These are phyloP conservation scores for Vitis rotundifolia DNA, from an alignment of 164 flowering plant genomes.

Conservation along the genomic window DNA sequence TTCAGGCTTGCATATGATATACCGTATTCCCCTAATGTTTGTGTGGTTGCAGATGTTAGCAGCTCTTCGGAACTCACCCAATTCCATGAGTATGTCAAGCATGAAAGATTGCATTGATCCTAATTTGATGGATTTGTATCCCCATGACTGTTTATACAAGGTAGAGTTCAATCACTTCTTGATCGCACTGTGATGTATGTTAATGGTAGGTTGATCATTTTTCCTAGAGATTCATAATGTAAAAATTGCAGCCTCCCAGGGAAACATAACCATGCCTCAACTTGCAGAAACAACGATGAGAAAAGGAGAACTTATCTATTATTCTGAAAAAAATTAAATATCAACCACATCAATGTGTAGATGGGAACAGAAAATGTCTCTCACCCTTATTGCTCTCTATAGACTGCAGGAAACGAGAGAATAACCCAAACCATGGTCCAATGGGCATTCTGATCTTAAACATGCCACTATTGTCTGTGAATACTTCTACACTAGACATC, in stretches of 20 bases:
- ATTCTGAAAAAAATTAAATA: background rate
- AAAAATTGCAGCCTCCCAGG: background rate
- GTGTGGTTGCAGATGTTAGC: conserved; percentile 73
- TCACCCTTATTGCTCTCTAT: background rate
- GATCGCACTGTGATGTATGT: background rate
- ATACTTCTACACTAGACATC: background rate
- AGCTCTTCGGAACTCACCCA: conserved; percentile 68
- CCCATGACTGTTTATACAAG: conserved; percentile 91
- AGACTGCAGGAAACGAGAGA: background rate
- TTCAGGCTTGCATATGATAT: background rate
- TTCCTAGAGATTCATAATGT: background rate
- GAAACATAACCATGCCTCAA: background rate
- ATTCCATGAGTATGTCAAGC: conserved; percentile 73
- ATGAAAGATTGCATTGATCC: conserved; percentile 82
- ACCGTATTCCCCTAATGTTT: background rate
- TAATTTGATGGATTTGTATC: conserved; percentile 81
- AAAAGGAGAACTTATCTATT: background rate
- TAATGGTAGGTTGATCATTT: background rate
- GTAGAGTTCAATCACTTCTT: conserved; percentile 28
- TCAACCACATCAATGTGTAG: background rate
- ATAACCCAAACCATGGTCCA: background rate
- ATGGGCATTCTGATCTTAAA: background rate
- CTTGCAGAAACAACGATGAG: background rate
- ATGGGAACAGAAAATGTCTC: background rate
- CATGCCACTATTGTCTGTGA: background rate